Base-by-base conservation (phyloP, 352 stramenopile genomes). In the Phytophthora pini region DNA sequence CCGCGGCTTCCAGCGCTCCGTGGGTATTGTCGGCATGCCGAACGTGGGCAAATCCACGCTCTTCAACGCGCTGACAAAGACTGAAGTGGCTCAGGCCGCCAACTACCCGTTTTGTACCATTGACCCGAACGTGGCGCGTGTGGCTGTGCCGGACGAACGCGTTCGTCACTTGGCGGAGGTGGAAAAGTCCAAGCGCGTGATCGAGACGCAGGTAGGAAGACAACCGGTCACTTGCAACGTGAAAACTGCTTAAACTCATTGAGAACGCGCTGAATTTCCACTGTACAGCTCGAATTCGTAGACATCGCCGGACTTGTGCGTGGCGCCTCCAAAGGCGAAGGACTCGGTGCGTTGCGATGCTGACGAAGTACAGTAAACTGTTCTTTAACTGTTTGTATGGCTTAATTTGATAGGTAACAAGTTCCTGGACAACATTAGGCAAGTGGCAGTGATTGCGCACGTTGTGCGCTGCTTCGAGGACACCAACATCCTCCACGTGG, bases 401-500 rank as follows among this genome's bases (percentile, higher is more conserved):
- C 15, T 41, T 26, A 12, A 11, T 64, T 24, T 64, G 17, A 31
- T 29, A 80, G 80, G 84, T 32, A 97, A 97, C 72, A 89, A 93
- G 65, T 97, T 97, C 54, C 70, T 97, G 13, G 79, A 90, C 50
- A 93, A 94, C 61, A 97, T 97, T 63, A 86, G 84, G 2, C 83
- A 94, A 55, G 87, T 95, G 45, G 86, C 80, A 1, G 87, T 94
- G 47, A 94, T 94, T 51, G 74, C 72, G 8, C 87, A 94, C 65
- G 85, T 99, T 3, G 95, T 99, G 43, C 92, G 98, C 32, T 99
- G 97, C 80, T 99, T 99, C 66, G 94, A 99, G 54, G 92, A 99
- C 79, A 92, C 97, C 17, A 97, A 99, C 81, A 98, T 99, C 53
- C 91, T 99, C 57, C 95, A 98, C 77, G 97, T 99, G 17, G 95